phyloP scores from a whole-genome alignment of 2,329 filamentous ascomycete species.

The Fusarium guadeloupense region DNA sequence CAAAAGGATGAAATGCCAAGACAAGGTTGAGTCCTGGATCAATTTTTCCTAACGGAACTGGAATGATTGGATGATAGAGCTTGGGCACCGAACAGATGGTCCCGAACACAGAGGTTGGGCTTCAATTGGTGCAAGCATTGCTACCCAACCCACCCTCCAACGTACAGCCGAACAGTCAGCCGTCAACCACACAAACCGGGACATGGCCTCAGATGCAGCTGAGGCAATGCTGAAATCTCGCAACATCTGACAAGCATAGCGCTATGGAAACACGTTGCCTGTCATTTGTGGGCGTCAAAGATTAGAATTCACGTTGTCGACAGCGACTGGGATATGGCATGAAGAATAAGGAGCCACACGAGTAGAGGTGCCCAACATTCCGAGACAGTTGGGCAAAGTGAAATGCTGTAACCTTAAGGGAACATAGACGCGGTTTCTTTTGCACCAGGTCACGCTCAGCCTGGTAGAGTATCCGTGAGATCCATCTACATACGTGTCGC shows the following conservation, averaged over 20 bases:
- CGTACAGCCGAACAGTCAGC: conserved; percentile 17
- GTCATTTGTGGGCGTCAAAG: conserved; percentile 38
- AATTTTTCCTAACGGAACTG: conserved; percentile 1
- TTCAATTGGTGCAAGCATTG: conserved; percentile 51
- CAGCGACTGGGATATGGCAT: conserved; percentile 27
- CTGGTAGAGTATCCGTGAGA: conserved; percentile 26
- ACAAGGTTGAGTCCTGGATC: conserved; percentile 16
- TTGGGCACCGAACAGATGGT: conserved; percentile 43
- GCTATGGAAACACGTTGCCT: conserved; percentile 40
- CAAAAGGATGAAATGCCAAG: conserved; percentile 27
- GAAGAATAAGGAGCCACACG: conserved; percentile 25
- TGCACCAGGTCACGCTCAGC: conserved; percentile 24
- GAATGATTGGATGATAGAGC: conserved; percentile 39
- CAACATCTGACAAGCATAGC: conserved; percentile 35
- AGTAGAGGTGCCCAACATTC: conserved; percentile 40
- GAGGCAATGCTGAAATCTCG: conserved; percentile 33
- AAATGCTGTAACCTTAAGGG: conserved; percentile 31
- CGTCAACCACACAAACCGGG: conserved; percentile 14
- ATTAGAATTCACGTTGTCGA: conserved; percentile 20
- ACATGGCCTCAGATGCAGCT: conserved; percentile 36
- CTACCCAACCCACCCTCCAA: conserved; percentile 49
- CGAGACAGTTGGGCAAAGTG: conserved; percentile 33
- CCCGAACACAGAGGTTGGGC: conserved; percentile 46
- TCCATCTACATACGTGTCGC: conserved; percentile 42
- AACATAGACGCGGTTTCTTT: conserved; percentile 24